Percentiles rank a stretch among this genome's conserved stretches.
Conservation (phyloP, 2,329 filamentous ascomycete genomes). For the Davidsoniella eucalypti region DNA sequence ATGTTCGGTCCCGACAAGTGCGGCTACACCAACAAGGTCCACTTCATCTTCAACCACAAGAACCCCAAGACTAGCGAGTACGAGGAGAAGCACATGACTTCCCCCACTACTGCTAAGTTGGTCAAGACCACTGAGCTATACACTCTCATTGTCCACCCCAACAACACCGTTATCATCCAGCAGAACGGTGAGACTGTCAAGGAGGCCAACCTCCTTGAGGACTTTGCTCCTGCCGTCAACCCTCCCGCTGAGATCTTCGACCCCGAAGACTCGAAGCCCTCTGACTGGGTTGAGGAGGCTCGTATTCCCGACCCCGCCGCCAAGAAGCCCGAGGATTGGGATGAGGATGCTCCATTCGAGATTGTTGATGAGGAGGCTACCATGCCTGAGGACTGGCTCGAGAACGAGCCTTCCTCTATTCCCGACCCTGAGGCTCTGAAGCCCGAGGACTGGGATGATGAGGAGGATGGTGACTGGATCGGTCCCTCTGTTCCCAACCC, state of each 20-base stretch:
- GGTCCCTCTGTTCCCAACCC: constrained; percentile 83
- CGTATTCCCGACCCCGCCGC: constrained; percentile 85
- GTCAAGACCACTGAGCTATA: constrained; percentile 89
- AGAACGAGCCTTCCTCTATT: constrained; percentile 65
- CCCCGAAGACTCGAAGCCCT: constrained; percentile 80
- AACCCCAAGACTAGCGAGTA: constrained; percentile 99
- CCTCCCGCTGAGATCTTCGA: constrained; percentile 90
- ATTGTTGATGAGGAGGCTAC: constrained; percentile 84
- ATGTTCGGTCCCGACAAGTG: constrained; percentile 99
- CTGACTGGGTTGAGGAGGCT: constrained; percentile 87
- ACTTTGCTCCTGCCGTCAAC: constrained; percentile 89
- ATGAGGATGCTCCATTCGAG: constrained; percentile 94
- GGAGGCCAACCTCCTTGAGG: constrained; percentile 80
- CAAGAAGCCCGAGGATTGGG: constrained; percentile 95
- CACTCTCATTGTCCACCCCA: constrained; percentile 88
- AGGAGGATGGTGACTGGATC: constrained; percentile 97
- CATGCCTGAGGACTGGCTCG: constrained; percentile 92
- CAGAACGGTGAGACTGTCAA: constrained; percentile 81
- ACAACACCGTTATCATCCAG: constrained; percentile 88
- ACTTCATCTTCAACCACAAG: constrained; percentile 99
- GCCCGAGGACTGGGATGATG: constrained; percentile 98
- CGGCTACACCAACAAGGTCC: constrained; percentile 94
- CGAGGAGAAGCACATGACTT: constrained; percentile 95
- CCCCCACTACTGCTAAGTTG: constrained; percentile 70
- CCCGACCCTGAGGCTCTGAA: constrained; percentile 91